These are phyloP conservation scores for Neonectria hederae DNA, from an alignment of 2,329 filamentous ascomycete species.

Conservation along the genomic window DNA sequence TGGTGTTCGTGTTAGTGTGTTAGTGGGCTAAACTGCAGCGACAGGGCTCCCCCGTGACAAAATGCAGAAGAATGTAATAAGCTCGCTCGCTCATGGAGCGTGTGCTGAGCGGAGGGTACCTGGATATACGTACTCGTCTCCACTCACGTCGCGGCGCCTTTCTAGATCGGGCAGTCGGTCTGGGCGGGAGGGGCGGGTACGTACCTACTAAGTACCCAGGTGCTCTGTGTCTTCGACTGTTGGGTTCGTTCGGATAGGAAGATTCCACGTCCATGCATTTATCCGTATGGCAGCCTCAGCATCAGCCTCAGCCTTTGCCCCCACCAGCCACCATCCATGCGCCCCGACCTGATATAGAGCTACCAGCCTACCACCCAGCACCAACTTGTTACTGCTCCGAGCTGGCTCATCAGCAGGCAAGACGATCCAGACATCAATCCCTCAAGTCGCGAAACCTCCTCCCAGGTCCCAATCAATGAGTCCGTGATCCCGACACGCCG, in stretches of 20 bases:
- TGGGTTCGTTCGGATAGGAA: neutral
- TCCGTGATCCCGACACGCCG: slow-evolving; percentile 8
- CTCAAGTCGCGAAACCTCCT: neutral
- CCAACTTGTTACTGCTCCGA: slow-evolving; percentile 24
- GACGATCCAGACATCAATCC: slow-evolving; percentile 8
- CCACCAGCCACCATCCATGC: slow-evolving; percentile 28
- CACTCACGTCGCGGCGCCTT: neutral
- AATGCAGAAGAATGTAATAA: neutral
- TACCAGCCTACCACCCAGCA: slow-evolving; percentile 18
- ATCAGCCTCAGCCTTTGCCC: slow-evolving; percentile 6
- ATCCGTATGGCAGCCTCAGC: slow-evolving; percentile 5
- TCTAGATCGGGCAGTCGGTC: neutral
- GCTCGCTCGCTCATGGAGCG: neutral
- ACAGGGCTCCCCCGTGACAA: slow-evolving; percentile 29
- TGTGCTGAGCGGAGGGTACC: neutral
- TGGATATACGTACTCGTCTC: slow-evolving; percentile 2
- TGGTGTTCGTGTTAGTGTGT: slow-evolving; percentile 38
- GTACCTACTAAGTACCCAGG: neutral
- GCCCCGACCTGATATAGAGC: slow-evolving; percentile 19
- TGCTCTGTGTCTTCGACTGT: too few relatives aligned
- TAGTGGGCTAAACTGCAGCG: slow-evolving; percentile 21
- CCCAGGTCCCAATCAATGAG: slow-evolving; percentile 19
- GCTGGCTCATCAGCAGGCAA: slow-evolving; percentile 27
- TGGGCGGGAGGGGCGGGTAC: neutral
- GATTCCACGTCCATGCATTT: too few relatives aligned